Evolutionary conservation across 2,329 filamentous ascomycete species (phyloP), one percentile per base, ranked within the genome.

Genomic region (Cladophialophora psammophila): DNA sequence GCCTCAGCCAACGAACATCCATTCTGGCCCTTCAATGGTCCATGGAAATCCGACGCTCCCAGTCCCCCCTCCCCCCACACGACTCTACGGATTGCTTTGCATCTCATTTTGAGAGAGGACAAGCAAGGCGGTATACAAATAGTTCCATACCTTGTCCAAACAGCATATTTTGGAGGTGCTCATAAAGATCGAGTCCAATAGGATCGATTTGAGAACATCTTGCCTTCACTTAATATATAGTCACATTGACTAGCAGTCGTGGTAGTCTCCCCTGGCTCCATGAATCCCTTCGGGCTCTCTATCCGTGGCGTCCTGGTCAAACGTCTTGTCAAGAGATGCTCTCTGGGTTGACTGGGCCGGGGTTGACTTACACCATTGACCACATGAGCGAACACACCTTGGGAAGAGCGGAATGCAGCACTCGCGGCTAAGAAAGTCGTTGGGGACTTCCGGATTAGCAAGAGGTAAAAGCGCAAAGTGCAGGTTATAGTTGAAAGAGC

Each of bases 211-310:
- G 56, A 50, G 63, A 9, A 69, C 73, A 3, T 62, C 60, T 40
- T 67, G 67, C 15, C 61, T 76, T 1, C 71, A 69, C 5, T 67
- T 77, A 50, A 76, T 74, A 0, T 55, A 76, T 10, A 70, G 75
- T 6, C 72, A 76, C 48, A 69, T 71, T 13, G 75, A 77, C 62
- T 77, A 75, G 75, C 76, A 75, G 75, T 72, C 62, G 26, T 75
- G 73, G 68, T 72, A 75, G 64, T 62, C 61, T 8, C 68, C 70
- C 8, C 57, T 65, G 69, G 61, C 8, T 65, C 71, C 35, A 69
- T 53, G 69, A 73, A n/a, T 69, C 71, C 1, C 55, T 77, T 26
- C 2, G 26, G 15, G 73, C 69, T 1, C 71, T 76, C n/a, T 72
- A 75, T 65, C 75, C 75, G 18, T 71, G 71, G 60, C 54, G 64